These are phyloP conservation scores for Russula sp. DNA, from an alignment of 768 basidiomycete species.

Conservation along the genomic window DNA sequence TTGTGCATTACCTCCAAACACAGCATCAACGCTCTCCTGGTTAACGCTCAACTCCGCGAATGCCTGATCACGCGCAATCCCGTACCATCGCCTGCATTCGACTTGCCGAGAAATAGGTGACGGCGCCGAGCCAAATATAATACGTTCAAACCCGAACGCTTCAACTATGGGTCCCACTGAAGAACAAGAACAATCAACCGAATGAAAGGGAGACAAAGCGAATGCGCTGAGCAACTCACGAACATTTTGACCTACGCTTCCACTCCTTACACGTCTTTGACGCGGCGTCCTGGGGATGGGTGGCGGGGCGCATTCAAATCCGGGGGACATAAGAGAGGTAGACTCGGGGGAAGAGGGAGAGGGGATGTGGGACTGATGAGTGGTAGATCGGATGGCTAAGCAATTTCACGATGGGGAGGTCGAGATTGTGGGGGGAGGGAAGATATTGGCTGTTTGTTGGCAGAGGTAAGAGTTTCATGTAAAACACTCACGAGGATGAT, in stretches of 20 bases:
- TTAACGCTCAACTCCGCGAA: conserved; percentile 78
- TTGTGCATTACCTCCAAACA: conserved; percentile 58
- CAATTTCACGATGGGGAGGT: conserved; percentile 70
- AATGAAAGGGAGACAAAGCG: conserved; percentile 14
- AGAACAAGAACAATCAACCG: conserved; percentile 12
- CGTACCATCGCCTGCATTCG: conserved; percentile 73
- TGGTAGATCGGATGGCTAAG: conserved; percentile 75
- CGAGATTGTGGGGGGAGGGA: conserved; percentile 77
- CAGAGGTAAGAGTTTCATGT: conserved; percentile 15
- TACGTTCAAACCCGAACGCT: conserved; percentile 80
- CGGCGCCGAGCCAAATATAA: conserved; percentile 81
- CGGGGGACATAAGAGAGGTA: conserved; percentile 77
- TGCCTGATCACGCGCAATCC: conserved; percentile 72
- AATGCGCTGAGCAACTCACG: conserved; percentile 48
- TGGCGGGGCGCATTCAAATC: conserved; percentile 59
- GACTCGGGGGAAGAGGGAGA: conserved; percentile 72
- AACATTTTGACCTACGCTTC: conserved; percentile 75
- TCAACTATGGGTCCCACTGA: conserved; percentile 78
- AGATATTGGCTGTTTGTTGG: conserved; percentile 60
- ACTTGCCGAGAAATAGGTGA: conserved; percentile 49
- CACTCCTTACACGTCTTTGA: conserved; percentile 56
- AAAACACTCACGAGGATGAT: conserved; percentile 58
- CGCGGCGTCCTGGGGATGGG: conserved; percentile 44
- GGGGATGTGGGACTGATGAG: conserved; percentile 63
- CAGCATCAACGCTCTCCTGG: conserved; percentile 69